A percentile compares a stretch with the other conserved stretches of the same genome.
phyloP scores from a whole-genome alignment of 441 rosid genomes.

The Croton laevigatus region DNA sequence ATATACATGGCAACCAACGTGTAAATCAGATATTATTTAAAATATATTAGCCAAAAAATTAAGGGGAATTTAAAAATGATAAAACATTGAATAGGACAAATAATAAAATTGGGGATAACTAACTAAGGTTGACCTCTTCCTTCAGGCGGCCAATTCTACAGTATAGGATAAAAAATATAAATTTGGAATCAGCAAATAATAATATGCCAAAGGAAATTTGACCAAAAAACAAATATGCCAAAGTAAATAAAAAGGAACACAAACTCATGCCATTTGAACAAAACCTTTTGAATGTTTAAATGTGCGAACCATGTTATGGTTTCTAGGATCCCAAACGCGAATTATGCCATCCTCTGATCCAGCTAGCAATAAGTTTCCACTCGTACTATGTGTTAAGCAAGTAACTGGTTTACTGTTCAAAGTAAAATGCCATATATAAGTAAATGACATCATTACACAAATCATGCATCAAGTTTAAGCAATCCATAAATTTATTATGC shows the following conservation, averaged over 20 bases:
- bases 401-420: constrained; percentile 67
- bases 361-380: constrained; percentile 58
- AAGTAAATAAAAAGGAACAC: constrained; percentile 6
- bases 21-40: too few species aligned
- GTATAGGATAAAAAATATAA: not conserved
- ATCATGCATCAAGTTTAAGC: not conserved
- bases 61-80: too few species aligned
- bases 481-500: too few species aligned
- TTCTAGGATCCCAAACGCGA: constrained; percentile 62
- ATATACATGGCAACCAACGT: too few species aligned
- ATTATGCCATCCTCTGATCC: constrained; percentile 83
- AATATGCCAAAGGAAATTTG: too few species aligned
- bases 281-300: constrained; percentile 66
- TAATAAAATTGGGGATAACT: too few species aligned
- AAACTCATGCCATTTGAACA: not conserved
- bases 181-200: not conserved
- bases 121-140: too few species aligned
- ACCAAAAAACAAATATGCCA: not conserved
- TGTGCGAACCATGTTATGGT: constrained; percentile 44
- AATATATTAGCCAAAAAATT: too few species aligned
- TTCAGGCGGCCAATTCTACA: not conserved
- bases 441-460: not conserved
- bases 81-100: too few species aligned
- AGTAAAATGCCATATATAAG: constrained; percentile 2
- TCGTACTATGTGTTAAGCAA: constrained; percentile 58